Evolutionary conservation across 192 early-diverging fungal species (phyloP).

Genomic region (Jimgerdemannia flammicorona): DNA sequence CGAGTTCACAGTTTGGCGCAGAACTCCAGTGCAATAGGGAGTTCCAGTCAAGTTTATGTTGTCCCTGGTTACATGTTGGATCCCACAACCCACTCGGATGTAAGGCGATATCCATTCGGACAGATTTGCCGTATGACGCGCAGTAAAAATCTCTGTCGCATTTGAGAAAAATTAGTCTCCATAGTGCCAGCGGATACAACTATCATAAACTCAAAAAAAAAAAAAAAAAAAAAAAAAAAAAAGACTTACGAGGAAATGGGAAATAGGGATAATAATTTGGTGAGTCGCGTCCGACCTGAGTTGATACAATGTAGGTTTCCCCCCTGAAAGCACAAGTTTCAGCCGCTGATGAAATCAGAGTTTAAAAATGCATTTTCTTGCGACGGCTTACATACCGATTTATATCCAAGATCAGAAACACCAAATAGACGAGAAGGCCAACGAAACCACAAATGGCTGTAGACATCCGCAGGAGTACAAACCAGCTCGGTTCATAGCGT

Average conservation of each 20-base stretch:
- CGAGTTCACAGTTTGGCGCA: neutral
- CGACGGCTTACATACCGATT: too few relatives aligned
- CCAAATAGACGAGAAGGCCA: too few relatives aligned
- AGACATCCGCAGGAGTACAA: too few relatives aligned
- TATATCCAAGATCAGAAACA: too few relatives aligned
- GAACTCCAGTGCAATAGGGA: neutral
- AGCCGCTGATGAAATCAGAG: too few relatives aligned
- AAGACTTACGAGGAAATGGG: neutral
- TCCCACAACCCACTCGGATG: neutral
- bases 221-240: neutral
- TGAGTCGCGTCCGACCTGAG: neutral
- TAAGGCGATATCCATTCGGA: neutral
- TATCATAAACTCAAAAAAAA: neutral
- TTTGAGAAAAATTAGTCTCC: neutral
- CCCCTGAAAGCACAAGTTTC: too few relatives aligned
- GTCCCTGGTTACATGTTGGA: neutral
- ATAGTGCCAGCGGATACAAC: neutral
- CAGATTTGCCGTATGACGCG: neutral
- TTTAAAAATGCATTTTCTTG: too few relatives aligned
- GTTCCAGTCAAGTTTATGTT: too few relatives aligned
- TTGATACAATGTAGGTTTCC: neutral
- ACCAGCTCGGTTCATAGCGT: too few relatives aligned
- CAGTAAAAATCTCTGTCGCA: neutral
- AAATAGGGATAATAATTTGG: neutral
- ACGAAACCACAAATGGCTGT: too few relatives aligned